Conservation (phyloP, 2,329 filamentous ascomycete species). For the Metarhizium guizhouense region DNA sequence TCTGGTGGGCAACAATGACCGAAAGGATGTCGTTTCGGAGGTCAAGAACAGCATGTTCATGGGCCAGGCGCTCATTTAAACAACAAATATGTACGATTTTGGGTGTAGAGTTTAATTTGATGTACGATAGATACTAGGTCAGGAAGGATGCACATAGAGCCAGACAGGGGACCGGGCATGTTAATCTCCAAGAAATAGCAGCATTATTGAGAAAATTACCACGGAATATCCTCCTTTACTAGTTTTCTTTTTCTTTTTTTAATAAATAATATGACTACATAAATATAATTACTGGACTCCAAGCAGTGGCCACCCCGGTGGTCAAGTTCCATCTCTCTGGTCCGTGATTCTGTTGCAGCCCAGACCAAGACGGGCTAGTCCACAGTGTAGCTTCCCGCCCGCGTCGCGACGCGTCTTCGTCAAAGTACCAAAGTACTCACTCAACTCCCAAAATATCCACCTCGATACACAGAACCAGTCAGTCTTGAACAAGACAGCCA, state of each 20-base stretch:
- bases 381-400: neutral
- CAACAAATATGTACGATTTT: neutral
- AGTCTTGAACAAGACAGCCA: neutral
- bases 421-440: conserved; percentile 13
- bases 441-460: neutral
- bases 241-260: too few species aligned
- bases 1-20: conserved; percentile 79
- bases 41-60: conserved; percentile 85
- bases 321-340: too few species aligned
- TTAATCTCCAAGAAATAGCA: neutral
- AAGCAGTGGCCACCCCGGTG: too few species aligned
- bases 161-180: neutral
- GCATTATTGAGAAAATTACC: neutral
- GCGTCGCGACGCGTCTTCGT: conserved; percentile 21
- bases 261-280: too few species aligned
- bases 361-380: neutral
- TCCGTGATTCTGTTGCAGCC: neutral
- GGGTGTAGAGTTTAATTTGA: neutral
- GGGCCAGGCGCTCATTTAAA: conserved; percentile 66
- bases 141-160: neutral
- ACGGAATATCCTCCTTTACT: too few species aligned
- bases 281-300: too few species aligned
- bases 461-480: neutral
- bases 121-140: neutral
- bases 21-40: conserved; percentile 83